Percentiles rank a stretch among this genome's conserved stretches.
Conservation (phyloP, 768 basidiomycete species). For the Pilatotrama ljubarskyi region DNA sequence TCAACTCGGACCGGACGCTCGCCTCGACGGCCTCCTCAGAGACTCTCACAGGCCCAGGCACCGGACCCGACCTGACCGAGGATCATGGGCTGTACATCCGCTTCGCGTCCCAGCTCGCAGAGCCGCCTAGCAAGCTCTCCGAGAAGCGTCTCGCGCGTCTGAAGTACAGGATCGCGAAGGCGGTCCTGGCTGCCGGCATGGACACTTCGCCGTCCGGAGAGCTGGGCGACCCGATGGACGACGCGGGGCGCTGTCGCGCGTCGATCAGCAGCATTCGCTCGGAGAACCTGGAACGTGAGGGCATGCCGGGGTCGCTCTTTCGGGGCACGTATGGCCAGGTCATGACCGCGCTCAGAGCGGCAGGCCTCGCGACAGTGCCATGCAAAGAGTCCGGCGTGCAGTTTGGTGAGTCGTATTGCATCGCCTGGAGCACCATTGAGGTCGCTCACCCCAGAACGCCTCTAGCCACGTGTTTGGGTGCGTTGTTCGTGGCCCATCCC, state of each 20-base stretch:
- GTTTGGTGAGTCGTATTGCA: slow-evolving; percentile 30
- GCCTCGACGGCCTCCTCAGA: slow-evolving; percentile 21
- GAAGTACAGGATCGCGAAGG: slow-evolving; percentile 38
- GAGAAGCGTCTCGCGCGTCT: slow-evolving; percentile 27
- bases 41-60: slow-evolving; percentile 17
- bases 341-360: slow-evolving; percentile 38
- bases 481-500: slow-evolving; percentile 40
- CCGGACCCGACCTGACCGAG: not conserved
- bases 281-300: slow-evolving; percentile 20
- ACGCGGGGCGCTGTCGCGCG: not conserved
- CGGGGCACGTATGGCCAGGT: slow-evolving; percentile 47
- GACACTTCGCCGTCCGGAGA: slow-evolving; percentile 31
- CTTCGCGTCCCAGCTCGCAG: slow-evolving; percentile 23
- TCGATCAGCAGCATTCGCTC: slow-evolving; percentile 22
- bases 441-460: not conserved
- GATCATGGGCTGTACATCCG: slow-evolving; percentile 28
- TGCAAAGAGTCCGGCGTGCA: slow-evolving; percentile 34
- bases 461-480: slow-evolving; percentile 43
- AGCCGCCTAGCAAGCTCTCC: slow-evolving; percentile 25
- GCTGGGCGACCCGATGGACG: slow-evolving; percentile 20
- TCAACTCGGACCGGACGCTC: slow-evolving; percentile 17
- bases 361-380: slow-evolving; percentile 37
- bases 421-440: not conserved
- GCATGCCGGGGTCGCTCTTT: slow-evolving; percentile 36
- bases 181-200: slow-evolving; percentile 44